phyloP scores from a whole-genome alignment of 2,329 filamentous ascomycete species.

The Diaporthe ampelina region DNA sequence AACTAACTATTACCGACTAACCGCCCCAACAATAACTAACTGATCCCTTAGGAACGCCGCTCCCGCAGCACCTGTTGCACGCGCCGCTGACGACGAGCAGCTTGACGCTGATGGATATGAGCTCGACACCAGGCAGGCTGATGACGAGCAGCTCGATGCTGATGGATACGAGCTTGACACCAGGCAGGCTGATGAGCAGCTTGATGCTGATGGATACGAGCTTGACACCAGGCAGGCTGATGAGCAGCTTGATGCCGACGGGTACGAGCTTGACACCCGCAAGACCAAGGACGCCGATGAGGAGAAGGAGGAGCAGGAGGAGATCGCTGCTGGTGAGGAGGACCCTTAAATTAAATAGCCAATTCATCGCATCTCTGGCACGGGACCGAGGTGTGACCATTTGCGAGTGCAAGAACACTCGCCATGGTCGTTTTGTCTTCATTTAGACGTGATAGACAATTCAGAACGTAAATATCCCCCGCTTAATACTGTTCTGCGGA shows the following conservation, averaged over 20 bases:
- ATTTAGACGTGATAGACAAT: not conserved
- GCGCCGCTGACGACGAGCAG: not conserved
- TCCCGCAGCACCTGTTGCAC: not conserved
- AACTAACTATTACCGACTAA: rapidly evolving
- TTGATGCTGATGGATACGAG: slow-evolving; percentile 7
- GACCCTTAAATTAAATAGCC: not conserved
- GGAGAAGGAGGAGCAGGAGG: slow-evolving; percentile 31
- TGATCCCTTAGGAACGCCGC: not conserved
- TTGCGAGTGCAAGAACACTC: too few species aligned
- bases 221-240: slow-evolving; percentile 10
- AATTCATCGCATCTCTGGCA: not conserved
- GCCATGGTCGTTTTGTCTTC: not conserved
- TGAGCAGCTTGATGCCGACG: slow-evolving; percentile 5
- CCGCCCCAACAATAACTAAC: not conserved
- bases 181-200: not conserved
- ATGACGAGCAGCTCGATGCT: slow-evolving; percentile 24
- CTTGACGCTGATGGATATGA: slow-evolving; percentile 5
- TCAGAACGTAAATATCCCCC: not conserved
- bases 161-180: slow-evolving; percentile 23
- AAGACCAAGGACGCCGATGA: slow-evolving; percentile 26
- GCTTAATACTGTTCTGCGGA: not conserved
- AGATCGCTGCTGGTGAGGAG: slow-evolving; percentile 26
- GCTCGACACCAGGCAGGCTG: slow-evolving; percentile 24
- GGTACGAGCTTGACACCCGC: slow-evolving; percentile 21
- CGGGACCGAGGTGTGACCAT: not conserved